Evolutionary conservation across 192 early-diverging fungal species (phyloP), one percentile per base, ranked within the genome.

Genomic region (Dissophora ornata): DNA sequence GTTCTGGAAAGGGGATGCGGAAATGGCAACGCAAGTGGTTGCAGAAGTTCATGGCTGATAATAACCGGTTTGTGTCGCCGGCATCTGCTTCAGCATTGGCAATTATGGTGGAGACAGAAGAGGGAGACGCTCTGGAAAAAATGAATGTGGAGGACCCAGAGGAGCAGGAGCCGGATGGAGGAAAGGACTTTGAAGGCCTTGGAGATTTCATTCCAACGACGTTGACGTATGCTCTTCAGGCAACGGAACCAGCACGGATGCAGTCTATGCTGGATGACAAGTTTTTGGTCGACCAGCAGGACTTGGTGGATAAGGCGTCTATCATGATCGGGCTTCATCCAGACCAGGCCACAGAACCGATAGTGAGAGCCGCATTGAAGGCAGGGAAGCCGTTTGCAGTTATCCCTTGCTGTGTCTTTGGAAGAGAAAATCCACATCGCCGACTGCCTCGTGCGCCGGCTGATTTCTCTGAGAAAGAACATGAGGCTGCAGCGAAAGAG

Each of bases 291-390:
- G 48, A 44, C 12, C 56, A 82, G 22, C 33, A 60, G 4, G 46
- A 56, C 0, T 21, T 80, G 12, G 36, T 88, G 16, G n/a, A n/a
- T 12, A 36, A 25, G 6, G 71, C 80, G 4, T 80, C 83, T 4
- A 63, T 88, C 21, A 32, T 88, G 28, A 80, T 87, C 56, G 87
- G 87, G 0, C 59, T 88, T 4, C 87, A 88, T 52, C 80, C 87
- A 3, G 87, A 88, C 55, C 84, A 87, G 57, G 87, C 87, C 0
- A 88, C 87, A n/a, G 86, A 85, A 22, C 80, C 83, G 1, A 87
- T 88, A 65, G 86, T 88, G 8, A 78, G 85, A 16, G 59, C 64
- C 2, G 87, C 86, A 1, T 38, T 88, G 33, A 47, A 54, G 33
- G 36, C 57, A 5, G 67, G 71, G 4, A 85, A 84, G 29, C 81